Evolutionary conservation across 768 basidiomycete genomes (phyloP).

Genomic region (Mycena epipterygia): DNA sequence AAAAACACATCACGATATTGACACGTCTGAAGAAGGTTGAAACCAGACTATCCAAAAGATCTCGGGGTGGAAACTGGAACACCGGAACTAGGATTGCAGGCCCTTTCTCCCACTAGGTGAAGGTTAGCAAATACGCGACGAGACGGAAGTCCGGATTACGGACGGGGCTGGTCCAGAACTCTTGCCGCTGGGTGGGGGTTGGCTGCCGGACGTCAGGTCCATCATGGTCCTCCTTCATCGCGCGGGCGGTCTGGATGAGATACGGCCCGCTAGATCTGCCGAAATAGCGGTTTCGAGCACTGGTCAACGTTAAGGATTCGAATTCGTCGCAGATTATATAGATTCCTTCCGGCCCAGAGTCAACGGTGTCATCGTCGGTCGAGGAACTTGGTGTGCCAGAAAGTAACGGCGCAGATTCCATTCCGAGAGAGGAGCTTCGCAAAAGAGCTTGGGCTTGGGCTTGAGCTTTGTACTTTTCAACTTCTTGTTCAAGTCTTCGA

Average conservation of each 20-base stretch:
- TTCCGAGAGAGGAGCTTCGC: background rate
- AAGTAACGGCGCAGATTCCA: background rate
- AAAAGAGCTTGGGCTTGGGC: too few species aligned
- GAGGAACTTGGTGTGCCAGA: background rate
- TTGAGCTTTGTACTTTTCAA: constrained; percentile 3
- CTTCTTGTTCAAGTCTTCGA: constrained; percentile 20
- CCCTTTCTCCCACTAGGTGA: constrained; percentile 21
- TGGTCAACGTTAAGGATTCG: background rate
- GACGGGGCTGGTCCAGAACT: constrained; percentile 44
- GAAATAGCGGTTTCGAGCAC: constrained; percentile 35
- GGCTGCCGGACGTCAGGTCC: constrained; percentile 35
- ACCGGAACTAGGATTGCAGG: constrained; percentile 1
- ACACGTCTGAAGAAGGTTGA: constrained; percentile 61
- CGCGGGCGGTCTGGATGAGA: constrained; percentile 49
- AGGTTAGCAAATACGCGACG: background rate
- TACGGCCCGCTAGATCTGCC: constrained; percentile 47
- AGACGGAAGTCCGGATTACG: constrained; percentile 1
- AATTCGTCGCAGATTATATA: constrained; percentile 20
- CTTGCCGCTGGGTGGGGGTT: constrained; percentile 22
- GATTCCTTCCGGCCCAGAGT: constrained; percentile 19
- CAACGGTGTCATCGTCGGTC: background rate
- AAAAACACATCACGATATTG: constrained; percentile 57
- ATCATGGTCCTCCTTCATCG: constrained; percentile 54
- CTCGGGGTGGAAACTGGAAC: constrained; percentile 46
- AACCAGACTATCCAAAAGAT: constrained; percentile 57